Conservation (phyloP, 331 rosid species). For the Pyracantha coccinea region DNA sequence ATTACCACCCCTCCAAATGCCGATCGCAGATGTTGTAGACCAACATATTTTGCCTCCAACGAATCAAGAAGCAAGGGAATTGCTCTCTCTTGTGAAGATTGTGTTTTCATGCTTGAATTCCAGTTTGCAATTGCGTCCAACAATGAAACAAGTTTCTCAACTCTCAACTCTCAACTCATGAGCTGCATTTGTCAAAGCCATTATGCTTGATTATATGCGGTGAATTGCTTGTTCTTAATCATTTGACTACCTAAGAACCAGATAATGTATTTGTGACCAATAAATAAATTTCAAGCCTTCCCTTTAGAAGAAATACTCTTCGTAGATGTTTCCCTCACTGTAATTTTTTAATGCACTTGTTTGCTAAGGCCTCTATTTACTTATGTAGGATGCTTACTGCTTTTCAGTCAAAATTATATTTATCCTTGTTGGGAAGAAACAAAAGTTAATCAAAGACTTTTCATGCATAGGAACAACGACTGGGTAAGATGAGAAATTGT, state of each 20-base stretch:
- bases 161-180: not conserved
- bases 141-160: conserved; percentile 21
- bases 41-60: not conserved
- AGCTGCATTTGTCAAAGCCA: not conserved
- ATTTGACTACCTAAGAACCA: too few relatives aligned
- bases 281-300: too few relatives aligned
- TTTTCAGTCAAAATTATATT: too few relatives aligned
- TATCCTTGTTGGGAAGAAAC: too few relatives aligned
- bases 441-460: too few relatives aligned
- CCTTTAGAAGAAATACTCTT: not conserved
- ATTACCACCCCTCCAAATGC: not conserved
- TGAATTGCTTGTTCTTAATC: too few relatives aligned
- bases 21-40: conserved; percentile 19
- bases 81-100: not conserved
- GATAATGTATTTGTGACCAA: too few relatives aligned
- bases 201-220: too few relatives aligned
- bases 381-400: too few relatives aligned
- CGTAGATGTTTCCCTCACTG: not conserved
- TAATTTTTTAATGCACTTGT: not conserved
- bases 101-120: conserved; percentile 10
- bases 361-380: not conserved
- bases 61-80: conserved; percentile 2
- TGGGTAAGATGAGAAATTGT: too few relatives aligned
- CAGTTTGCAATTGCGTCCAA: conserved; percentile 18
- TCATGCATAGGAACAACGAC: too few relatives aligned